phyloP scores from a whole-genome alignment of 2,329 filamentous ascomycete species.

The Geosmithia putterillii region DNA sequence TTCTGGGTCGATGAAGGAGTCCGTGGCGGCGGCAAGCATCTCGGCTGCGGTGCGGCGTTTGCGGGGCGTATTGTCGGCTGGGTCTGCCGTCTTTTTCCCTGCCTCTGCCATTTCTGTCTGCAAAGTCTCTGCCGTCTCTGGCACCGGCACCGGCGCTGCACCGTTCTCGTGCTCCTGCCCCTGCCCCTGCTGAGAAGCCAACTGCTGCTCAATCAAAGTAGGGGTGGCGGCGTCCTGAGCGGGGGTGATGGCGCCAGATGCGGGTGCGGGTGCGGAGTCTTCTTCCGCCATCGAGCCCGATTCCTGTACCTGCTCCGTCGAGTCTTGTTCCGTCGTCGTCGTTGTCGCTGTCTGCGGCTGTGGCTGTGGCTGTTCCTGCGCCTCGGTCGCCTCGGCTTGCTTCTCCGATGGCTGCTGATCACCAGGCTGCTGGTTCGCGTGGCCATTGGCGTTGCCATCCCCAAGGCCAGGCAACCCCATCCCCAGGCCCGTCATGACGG shows the following conservation, averaged over 20 bases:
- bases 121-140: too few species aligned
- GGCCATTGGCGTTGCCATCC: too few species aligned
- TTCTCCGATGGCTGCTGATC: too few species aligned
- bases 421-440: too few species aligned
- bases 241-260: neutral
- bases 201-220: neutral
- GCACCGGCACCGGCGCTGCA: too few species aligned
- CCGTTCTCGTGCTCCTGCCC: too few species aligned
- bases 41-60: slow-evolving; percentile 3
- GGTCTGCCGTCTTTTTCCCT: neutral
- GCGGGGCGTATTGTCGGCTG: neutral
- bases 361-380: neutral
- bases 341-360: neutral
- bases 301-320: neutral
- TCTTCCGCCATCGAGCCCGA: neutral
- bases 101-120: neutral
- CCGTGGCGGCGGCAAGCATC: slow-evolving; percentile 1
- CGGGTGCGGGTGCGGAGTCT: neutral
- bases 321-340: neutral
- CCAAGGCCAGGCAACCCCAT: too few species aligned
- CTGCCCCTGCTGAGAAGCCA: too few species aligned
- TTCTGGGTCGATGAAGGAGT: neutral
- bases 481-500: too few species aligned
- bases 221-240: neutral
- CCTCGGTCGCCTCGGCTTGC: too few species aligned